A percentile compares a stretch with the other conserved stretches of the same genome.
phyloP scores from a whole-genome alignment of 2,329 filamentous ascomycete species.

The Penicillium verrucosum region DNA sequence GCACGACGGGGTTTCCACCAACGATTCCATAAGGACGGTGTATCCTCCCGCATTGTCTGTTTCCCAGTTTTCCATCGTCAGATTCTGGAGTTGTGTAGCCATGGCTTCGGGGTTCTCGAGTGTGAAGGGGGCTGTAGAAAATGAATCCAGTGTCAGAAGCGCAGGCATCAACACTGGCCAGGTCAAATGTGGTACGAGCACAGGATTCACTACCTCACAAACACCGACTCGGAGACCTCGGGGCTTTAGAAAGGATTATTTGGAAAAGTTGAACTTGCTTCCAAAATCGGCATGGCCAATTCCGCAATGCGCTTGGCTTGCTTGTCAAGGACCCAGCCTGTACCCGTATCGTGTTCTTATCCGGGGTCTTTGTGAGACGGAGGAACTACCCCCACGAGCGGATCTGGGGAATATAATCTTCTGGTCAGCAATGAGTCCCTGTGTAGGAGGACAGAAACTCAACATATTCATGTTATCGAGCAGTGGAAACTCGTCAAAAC shows the following conservation, averaged over 20 bases:
- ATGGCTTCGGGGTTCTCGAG: too few species aligned
- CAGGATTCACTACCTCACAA: too few species aligned
- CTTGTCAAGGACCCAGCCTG: background rate
- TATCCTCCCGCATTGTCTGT: too few species aligned
- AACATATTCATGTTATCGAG: background rate
- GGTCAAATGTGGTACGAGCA: too few species aligned
- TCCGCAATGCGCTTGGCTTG: background rate
- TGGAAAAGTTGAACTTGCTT: background rate
- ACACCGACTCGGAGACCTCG: too few species aligned
- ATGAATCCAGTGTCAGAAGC: too few species aligned
- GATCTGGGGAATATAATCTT: background rate
- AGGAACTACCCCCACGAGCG: background rate
- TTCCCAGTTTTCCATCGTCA: too few species aligned
- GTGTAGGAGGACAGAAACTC: background rate
- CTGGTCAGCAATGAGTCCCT: background rate
- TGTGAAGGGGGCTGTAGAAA: too few species aligned
- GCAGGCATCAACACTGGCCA: too few species aligned
- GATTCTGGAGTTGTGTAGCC: too few species aligned
- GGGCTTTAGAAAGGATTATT: background rate
- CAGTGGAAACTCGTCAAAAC: background rate
- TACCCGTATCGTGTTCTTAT: background rate
- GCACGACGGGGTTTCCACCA: too few species aligned
- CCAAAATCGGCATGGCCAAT: background rate
- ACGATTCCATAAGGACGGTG: too few species aligned
- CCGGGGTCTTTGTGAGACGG: background rate